phyloP scores from a whole-genome alignment of 1,139 yeast species.

The Saccharomyces hybrid region DNA sequence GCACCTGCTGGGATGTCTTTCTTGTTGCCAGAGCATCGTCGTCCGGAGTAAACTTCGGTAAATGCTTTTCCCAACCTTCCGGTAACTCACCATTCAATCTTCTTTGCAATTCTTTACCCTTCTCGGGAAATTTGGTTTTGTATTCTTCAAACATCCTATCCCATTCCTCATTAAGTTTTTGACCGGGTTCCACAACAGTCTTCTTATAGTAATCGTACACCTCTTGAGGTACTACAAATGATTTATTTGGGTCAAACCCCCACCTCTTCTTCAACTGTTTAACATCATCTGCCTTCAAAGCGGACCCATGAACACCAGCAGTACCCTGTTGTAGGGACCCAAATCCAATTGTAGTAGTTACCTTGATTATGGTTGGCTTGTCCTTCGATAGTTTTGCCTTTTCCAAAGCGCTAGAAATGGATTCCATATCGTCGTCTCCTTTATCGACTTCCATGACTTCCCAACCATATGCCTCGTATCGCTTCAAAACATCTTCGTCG shows the following conservation, averaged over 20 bases:
- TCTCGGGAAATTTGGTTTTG: constrained; percentile 61
- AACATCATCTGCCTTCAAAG: constrained; percentile 89
- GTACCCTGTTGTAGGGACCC: constrained; percentile 86
- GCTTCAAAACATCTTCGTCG: constrained; percentile 82
- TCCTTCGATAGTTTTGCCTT: constrained; percentile 55
- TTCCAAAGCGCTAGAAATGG: constrained; percentile 64
- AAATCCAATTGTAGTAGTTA: constrained; percentile 88
- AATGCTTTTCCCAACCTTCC: constrained; percentile 63
- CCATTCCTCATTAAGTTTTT: constrained; percentile 68
- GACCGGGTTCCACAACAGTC: constrained; percentile 53
- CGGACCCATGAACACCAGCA: constrained; percentile 92
- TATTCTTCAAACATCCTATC: constrained; percentile 53
- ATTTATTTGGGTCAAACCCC: constrained; percentile 82
- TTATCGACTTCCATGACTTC: constrained; percentile 67
- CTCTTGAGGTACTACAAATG: constrained; percentile 72
- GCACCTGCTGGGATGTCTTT: constrained; percentile 83
- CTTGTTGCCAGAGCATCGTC: constrained; percentile 91
- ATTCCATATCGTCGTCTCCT: constrained; percentile 73
- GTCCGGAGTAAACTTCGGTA: constrained; percentile 69
- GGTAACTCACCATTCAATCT: constrained; percentile 79
- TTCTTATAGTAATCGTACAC: constrained; percentile 63
- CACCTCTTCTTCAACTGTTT: constrained; percentile 73
- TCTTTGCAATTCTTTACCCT: constrained; percentile 73
- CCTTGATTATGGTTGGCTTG: constrained; percentile 86
- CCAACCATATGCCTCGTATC: constrained; percentile 95